Conservation (phyloP, 768 basidiomycete genomes). For the Lepiota venenata region DNA sequence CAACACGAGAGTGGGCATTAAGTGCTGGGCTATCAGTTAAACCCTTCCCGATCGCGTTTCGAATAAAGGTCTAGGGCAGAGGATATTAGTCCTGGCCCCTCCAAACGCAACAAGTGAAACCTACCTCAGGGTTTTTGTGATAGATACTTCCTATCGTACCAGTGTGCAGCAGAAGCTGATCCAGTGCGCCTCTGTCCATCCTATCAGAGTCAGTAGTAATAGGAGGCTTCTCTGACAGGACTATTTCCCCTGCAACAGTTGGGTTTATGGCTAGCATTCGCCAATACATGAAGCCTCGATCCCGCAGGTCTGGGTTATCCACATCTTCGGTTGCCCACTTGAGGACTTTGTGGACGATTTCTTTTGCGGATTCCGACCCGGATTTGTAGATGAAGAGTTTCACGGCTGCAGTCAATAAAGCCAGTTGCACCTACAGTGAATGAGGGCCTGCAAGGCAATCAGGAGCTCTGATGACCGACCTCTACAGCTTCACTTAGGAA, state of each 20-base stretch:
- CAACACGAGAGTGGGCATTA: slow-evolving; percentile 74
- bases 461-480: slow-evolving; percentile 41
- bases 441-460: neutral
- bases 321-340: slow-evolving; percentile 98
- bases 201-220: slow-evolving; percentile 98
- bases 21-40: slow-evolving; percentile 87
- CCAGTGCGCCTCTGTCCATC: slow-evolving; percentile 95
- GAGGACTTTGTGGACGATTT: slow-evolving; percentile 89
- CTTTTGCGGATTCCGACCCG: slow-evolving; percentile 78
- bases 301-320: slow-evolving; percentile 96
- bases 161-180: slow-evolving; percentile 91
- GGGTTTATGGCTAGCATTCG: slow-evolving; percentile 93
- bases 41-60: slow-evolving; percentile 80
- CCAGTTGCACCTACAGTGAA: slow-evolving; percentile 82
- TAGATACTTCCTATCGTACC: slow-evolving; percentile 95
- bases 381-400: slow-evolving; percentile 94
- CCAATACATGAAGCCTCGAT: slow-evolving; percentile 99
- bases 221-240: slow-evolving; percentile 88
- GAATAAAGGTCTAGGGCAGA: slow-evolving; percentile 78
- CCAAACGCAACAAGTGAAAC: slow-evolving; percentile 12
- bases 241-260: slow-evolving; percentile 82
- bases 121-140: slow-evolving; percentile 94
- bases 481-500: slow-evolving; percentile 95
- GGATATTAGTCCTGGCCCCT: slow-evolving; percentile 2
- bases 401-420: slow-evolving; percentile 89